Evolutionary conservation across 176 grass and related monocot species (phyloP).

Genomic region (Musa beccarii): DNA sequence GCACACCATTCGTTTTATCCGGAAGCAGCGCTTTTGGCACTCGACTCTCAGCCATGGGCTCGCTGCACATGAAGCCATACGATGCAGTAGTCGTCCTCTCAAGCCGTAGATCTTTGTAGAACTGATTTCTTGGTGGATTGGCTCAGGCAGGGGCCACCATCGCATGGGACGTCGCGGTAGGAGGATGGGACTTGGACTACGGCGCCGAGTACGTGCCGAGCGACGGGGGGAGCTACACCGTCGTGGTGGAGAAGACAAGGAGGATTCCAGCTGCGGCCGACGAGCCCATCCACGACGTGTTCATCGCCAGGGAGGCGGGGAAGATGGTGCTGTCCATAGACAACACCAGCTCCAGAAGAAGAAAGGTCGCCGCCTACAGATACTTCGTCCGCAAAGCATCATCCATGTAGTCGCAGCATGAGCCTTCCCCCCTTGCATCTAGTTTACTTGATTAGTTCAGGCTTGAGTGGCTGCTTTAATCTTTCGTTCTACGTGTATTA

Average conservation of each 20-base stretch:
- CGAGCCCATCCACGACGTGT: slow-evolving; percentile 68
- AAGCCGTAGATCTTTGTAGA: too few relatives aligned
- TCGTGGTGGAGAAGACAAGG: slow-evolving; percentile 68
- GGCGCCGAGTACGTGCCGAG: slow-evolving; percentile 81
- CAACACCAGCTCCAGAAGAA: slow-evolving; percentile 67
- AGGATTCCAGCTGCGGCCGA: slow-evolving; percentile 44
- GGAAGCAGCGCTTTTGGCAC: too few relatives aligned
- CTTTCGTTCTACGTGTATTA: not conserved
- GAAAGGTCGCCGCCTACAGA: slow-evolving; percentile 80
- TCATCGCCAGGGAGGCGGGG: slow-evolving; percentile 69
- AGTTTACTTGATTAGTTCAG: not conserved
- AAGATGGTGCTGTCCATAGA: slow-evolving; percentile 94
- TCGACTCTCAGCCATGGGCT: too few relatives aligned
- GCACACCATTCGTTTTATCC: not conserved
- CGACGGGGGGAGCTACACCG: slow-evolving; percentile 68
- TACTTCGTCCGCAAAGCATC: slow-evolving; percentile 84
- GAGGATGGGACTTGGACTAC: slow-evolving; percentile 90
- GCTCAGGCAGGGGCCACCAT: slow-evolving; percentile 67
- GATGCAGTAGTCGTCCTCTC: too few relatives aligned
- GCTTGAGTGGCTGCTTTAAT: not conserved
- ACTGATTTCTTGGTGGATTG: not conserved
- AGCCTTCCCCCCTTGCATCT: not conserved
- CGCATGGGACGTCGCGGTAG: slow-evolving; percentile 87
- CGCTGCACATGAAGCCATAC: too few relatives aligned
- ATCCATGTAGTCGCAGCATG: not conserved